A percentile compares a stretch with the other conserved stretches of the same genome.
Evolutionary conservation across 192 early-diverging fungal species (phyloP).

Genomic region (Coemansia sp.): DNA sequence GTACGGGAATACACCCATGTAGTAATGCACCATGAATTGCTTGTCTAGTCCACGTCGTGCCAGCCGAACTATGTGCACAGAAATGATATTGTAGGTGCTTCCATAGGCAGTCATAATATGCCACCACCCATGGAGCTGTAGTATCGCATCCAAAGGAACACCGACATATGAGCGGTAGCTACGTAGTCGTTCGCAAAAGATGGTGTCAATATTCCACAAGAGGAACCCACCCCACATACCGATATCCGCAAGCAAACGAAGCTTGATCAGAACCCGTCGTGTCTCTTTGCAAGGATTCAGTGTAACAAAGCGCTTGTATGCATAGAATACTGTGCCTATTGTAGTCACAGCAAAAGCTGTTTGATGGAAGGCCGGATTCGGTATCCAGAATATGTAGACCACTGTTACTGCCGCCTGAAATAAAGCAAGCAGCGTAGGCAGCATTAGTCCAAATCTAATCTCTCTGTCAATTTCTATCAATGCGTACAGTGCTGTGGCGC

Average conservation of each 20-base stretch:
- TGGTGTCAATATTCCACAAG: constrained; percentile 73
- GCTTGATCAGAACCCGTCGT: constrained; percentile 17
- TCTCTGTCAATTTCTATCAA: constrained; percentile 42
- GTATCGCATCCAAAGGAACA: constrained; percentile 50
- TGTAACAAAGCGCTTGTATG: constrained; percentile 17
- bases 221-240: constrained; percentile 56
- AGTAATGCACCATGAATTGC: constrained; percentile 33
- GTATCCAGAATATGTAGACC: constrained; percentile 58
- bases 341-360: constrained; percentile 39
- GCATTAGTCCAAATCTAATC: constrained; percentile 25
- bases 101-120: constrained; percentile 57
- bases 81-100: constrained; percentile 44
- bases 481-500: constrained; percentile 43
- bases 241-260: constrained; percentile 27
- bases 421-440: constrained; percentile 38
- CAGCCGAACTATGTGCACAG: constrained; percentile 44
- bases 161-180: constrained; percentile 50
- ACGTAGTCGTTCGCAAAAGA: constrained; percentile 60
- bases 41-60: constrained; percentile 40
- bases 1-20: constrained; percentile 32
- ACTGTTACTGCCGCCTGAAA: constrained; percentile 51
- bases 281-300: constrained; percentile 25
- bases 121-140: constrained; percentile 65
- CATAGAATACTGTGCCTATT: constrained; percentile 22
- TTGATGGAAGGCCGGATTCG: constrained; percentile 68